Percentiles rank a stretch among this genome's conserved stretches.
phyloP scores from a whole-genome alignment of 129 eudicot species.

The Cynara cardunculus region DNA sequence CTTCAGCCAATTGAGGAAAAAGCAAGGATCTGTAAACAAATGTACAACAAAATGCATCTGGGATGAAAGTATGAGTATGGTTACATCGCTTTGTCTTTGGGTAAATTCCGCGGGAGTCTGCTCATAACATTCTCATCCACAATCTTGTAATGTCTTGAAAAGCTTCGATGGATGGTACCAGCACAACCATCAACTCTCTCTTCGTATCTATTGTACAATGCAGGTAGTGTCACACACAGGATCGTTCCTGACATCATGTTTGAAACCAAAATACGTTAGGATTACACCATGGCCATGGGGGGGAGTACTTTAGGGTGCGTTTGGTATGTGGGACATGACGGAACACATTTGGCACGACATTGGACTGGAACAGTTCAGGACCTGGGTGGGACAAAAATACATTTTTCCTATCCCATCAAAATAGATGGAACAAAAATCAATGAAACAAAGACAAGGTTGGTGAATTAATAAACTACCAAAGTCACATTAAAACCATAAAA shows the following conservation, averaged over 20 bases:
- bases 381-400: too few species aligned
- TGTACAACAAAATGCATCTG: neutral
- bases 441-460: too few species aligned
- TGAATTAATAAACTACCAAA: too few species aligned
- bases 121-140: constrained; percentile 72
- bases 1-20: neutral
- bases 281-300: neutral
- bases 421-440: too few species aligned
- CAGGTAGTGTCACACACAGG: constrained; percentile 72
- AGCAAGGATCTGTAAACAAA: constrained; percentile 1
- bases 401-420: too few species aligned
- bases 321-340: neutral
- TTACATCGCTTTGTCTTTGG: constrained; percentile 57
- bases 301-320: too few species aligned
- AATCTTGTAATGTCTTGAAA: constrained; percentile 71
- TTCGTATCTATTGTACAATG: constrained; percentile 75
- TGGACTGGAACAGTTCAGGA: too few species aligned
- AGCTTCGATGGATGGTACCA: constrained; percentile 55
- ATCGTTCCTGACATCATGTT: constrained; percentile 57
- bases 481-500: too few species aligned
- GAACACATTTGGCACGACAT: too few species aligned
- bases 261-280: constrained; percentile 8
- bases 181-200: constrained; percentile 57
- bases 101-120: constrained; percentile 48
- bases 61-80: neutral